phyloP scores from a whole-genome alignment of 106 monocot species.

The Posidonia australis region DNA sequence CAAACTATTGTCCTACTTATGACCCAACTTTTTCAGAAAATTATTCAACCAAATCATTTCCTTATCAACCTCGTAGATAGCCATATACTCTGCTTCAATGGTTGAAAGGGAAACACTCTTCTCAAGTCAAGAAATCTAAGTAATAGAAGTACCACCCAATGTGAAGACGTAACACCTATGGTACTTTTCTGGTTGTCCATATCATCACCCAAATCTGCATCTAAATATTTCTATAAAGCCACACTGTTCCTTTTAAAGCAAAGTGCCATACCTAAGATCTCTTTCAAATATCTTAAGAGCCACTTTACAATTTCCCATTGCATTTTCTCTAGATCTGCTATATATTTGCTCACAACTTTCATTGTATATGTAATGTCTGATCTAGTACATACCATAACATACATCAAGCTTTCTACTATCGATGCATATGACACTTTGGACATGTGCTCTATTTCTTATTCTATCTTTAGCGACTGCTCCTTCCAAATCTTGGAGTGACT shows the following conservation, averaged over 20 bases:
- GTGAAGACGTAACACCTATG: constrained; percentile 2
- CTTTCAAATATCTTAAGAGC: no score
- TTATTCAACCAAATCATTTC: no score
- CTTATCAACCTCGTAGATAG: not conserved
- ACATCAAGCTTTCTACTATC: not conserved
- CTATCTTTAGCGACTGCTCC: not conserved
- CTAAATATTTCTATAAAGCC: no score
- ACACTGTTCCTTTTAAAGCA: no score
- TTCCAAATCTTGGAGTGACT: constrained; percentile 6
- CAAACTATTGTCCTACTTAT: not conserved
- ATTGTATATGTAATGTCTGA: no score
- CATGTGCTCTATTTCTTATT: not conserved
- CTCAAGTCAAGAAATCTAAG: not conserved
- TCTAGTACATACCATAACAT: no score
- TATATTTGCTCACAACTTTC: no score
- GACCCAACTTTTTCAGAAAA: not conserved
- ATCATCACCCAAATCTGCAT: no score
- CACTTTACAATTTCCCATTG: no score
- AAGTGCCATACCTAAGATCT: no score
- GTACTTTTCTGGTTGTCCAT: no score
- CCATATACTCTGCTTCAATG: constrained; percentile 5
- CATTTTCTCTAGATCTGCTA: no score
- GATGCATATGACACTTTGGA: not conserved
- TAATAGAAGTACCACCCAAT: not conserved
- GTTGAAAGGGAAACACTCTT: not conserved